Base-by-base conservation (phyloP, 1,139 yeast genomes). In the Saccharomyces uvarum region DNA sequence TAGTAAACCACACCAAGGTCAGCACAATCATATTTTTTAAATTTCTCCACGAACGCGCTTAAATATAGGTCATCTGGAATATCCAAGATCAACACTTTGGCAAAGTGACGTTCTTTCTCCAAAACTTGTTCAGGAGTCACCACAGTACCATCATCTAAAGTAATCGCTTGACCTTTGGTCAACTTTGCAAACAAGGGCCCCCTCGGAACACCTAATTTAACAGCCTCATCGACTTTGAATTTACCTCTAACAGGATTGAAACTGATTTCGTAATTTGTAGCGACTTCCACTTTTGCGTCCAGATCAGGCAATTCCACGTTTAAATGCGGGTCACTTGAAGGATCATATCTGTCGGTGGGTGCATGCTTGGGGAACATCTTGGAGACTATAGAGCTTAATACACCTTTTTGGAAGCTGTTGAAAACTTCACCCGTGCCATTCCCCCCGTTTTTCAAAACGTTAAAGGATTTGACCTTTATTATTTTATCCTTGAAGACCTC, bases 181-280 rank as follows among this genome's bases (percentile, higher is more conserved):
- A 93, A 75, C 19, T 75, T 68, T 13, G 83, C 78, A 67, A 75
- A 88, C 42, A 77, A 67, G 4, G 76, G 73, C 0, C 96, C 93
- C 1, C 81, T 81, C 32, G 84, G 84, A 3, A 93, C 79, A 0
- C 95, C 93, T 28, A 90, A 72, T 41, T 73, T 79, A 38, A 71
- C 75, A 0, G 98, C 98, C 62, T 77, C 82, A 6, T 75, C 72
- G 0, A 82, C 80, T 58, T 83, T 76, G 64, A 95, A 93, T 64
- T 80, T 86, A 0, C 99, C 99, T 62, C 97, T 75, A 0, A 82
- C 74, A 0, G 95, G 84, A 42, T 80, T 74, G 49, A 88, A 79
- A 41, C 82, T 77, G 4, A 93, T 74, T 26, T 87, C 75, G 68
- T 86, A 91, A 59, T 81, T 83, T 1, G 86, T 75, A 0, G 81